Percentiles rank a stretch among this genome's conserved stretches.
These are phyloP conservation scores for Sporothrix pallida DNA, from an alignment of 2,329 filamentous ascomycete species.

Conservation along the genomic window DNA sequence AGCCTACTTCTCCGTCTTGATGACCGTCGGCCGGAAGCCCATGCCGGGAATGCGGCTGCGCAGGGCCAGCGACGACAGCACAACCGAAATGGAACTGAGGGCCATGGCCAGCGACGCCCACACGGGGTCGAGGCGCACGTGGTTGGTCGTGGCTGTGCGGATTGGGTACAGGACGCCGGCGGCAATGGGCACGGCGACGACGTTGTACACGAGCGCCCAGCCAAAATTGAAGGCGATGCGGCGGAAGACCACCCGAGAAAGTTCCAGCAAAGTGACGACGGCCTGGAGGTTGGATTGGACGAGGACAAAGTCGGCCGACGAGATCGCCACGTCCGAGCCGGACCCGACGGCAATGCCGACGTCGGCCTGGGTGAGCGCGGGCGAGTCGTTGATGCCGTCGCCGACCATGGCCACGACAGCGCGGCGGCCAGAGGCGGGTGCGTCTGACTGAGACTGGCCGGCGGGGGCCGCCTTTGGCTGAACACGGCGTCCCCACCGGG, in stretches of 20 bases:
- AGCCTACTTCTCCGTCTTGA: conserved; percentile 15
- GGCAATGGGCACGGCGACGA: conserved; percentile 77
- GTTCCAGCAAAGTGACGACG: conserved; percentile 73
- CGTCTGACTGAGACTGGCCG: neutral
- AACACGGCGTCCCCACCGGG: conserved; percentile 19
- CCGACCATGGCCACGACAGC: conserved; percentile 80
- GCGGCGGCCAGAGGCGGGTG: conserved; percentile 46
- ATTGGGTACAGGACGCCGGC: conserved; percentile 76
- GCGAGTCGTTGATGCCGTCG: conserved; percentile 88
- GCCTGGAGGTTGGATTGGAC: conserved; percentile 69
- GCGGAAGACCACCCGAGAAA: conserved; percentile 74
- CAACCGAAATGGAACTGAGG: conserved; percentile 86
- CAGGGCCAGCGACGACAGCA: conserved; percentile 78
- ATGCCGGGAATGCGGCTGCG: conserved; percentile 55
- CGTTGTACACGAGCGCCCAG: conserved; percentile 85
- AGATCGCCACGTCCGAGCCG: conserved; percentile 83
- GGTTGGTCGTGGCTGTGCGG: conserved; percentile 53
- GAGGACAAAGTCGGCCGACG: conserved; percentile 80
- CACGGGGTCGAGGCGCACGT: conserved; percentile 73
- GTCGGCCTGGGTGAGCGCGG: conserved; percentile 79
- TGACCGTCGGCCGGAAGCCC: conserved; percentile 50
- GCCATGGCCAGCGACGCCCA: conserved; percentile 96
- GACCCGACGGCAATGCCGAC: conserved; percentile 84
- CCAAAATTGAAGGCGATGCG: conserved; percentile 84
- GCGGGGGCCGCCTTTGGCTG: neutral